Base-by-base conservation (phyloP, 1,284 basidiomycete genomes). In the Ustilago bromivora region DNA sequence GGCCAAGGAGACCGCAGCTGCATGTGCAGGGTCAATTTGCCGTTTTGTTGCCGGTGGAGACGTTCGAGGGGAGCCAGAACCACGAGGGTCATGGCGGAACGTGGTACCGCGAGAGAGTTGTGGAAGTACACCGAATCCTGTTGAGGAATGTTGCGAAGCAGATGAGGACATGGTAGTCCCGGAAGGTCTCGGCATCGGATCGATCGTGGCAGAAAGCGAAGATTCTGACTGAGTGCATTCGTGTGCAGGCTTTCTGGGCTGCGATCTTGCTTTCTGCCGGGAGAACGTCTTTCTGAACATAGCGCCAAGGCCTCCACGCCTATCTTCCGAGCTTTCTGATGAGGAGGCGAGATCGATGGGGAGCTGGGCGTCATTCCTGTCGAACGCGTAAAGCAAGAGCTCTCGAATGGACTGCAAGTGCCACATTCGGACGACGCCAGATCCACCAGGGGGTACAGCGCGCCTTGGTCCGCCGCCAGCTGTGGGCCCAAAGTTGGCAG, bases 351-450 rank as follows among this genome's bases (percentile, higher is more conserved):
- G 65, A 51, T 81, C 54, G 34, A 81, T 65, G 1, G 79, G 78
- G 12, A 62, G n/a, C 38, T 66, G 63, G 12, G 69, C 69, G n/a
- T 71, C 60, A 17, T 61, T 34, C 53, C 59, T 58, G 52, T 82
- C 81, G 31, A 82, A 62, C 3, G 77, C 79, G 23, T 75, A 79
- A 12, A 66, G 23, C 0, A 80, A 60, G n/a, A 81, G 57, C 57
- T 79, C 72, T 4, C 71, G 57, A 28, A 82, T 63, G 9, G 71
- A 74, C 52, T 82, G 74, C 32, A 82, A 59, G 53, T 78, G 79
- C 81, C 81, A 82, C 81, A 82, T 82, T 9, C 76, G 41, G 1
- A 82, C 77, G 5, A 60, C 49, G 7, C 81, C 81, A 5, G 57
- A 68, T 10, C 76, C 74, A 7, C 60, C 71, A 17, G 77, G 71